These are phyloP conservation scores for Fibroporia radiculosa DNA, from an alignment of 768 basidiomycete genomes.

Conservation along the genomic window DNA sequence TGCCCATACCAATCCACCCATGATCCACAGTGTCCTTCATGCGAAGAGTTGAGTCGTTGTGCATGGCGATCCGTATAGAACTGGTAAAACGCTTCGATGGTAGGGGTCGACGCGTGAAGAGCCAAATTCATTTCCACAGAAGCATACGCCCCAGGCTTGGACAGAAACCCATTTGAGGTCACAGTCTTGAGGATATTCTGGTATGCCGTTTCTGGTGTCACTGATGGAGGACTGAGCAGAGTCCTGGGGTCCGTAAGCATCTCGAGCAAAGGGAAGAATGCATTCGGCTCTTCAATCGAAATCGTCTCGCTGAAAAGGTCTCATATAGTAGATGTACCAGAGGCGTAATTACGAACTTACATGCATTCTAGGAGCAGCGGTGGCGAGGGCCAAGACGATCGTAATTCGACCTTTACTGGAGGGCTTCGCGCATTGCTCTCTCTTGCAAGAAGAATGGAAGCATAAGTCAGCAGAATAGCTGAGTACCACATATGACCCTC, in stretches of 20 bases:
- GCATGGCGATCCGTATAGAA: conserved; percentile 42
- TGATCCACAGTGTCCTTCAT: conserved; percentile 41
- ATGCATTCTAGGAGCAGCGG: conserved; percentile 25
- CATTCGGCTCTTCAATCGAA: conserved; percentile 57
- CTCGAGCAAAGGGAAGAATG: conserved; percentile 73
- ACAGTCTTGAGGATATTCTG: conserved; percentile 46
- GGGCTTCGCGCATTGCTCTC: conserved; percentile 14
- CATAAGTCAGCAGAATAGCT: not conserved
- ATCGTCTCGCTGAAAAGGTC: conserved; percentile 65
- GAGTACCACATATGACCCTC: not conserved
- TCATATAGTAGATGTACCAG: not conserved
- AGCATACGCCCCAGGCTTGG: conserved; percentile 41
- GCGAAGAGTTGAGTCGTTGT: conserved; percentile 19
- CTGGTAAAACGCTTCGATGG: conserved; percentile 77
- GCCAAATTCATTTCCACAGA: conserved; percentile 67
- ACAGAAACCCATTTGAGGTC: conserved; percentile 37
- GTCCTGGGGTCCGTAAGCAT: conserved; percentile 48
- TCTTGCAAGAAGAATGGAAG: not conserved
- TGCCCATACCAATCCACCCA: conserved; percentile 86
- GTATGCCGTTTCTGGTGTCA: conserved; percentile 46
- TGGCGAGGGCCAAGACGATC: conserved; percentile 29
- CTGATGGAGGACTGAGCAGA: conserved; percentile 25
- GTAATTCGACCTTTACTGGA: conserved; percentile 28
- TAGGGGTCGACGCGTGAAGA: conserved; percentile 71
- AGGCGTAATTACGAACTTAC: conserved; percentile 15